These are phyloP conservation scores for Phaeophleospora eucalypticola DNA, from an alignment of 2,329 filamentous ascomycete species.

Conservation along the genomic window DNA sequence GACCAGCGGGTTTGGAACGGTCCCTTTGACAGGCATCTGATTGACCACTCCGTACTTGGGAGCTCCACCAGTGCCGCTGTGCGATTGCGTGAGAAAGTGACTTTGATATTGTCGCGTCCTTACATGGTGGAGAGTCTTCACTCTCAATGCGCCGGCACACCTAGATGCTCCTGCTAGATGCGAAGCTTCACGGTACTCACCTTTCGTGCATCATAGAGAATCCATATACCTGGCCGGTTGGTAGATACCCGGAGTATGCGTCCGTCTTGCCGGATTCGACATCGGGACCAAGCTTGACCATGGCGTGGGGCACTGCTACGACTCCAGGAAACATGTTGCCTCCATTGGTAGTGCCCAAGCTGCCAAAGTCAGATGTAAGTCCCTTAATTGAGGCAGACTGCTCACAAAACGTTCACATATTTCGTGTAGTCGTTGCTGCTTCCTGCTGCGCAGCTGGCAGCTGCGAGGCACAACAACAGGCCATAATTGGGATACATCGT, in stretches of 20 bases:
- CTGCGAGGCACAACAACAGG: too few relatives aligned
- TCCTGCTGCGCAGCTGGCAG: not conserved
- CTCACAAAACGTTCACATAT: conserved; percentile 44
- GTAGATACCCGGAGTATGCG: conserved; percentile 38
- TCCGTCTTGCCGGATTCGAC: conserved; percentile 28
- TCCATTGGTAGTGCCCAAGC: conserved; percentile 39
- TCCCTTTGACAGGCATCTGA: conserved; percentile 22
- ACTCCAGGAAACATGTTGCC: conserved; percentile 42
- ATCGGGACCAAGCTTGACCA: conserved; percentile 42
- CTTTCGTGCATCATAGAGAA: conserved; percentile 57
- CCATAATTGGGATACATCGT: too few relatives aligned
- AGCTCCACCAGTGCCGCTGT: conserved; percentile 63
- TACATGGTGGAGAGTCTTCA: too few relatives aligned
- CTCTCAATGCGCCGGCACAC: too few relatives aligned
- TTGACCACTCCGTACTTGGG: conserved; percentile 56
- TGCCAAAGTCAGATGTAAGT: conserved; percentile 6
- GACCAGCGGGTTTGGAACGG: conserved; percentile 18
- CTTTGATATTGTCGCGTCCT: too few relatives aligned
- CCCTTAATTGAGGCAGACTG: conserved; percentile 26
- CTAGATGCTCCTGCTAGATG: too few relatives aligned
- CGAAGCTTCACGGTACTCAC: too few relatives aligned
- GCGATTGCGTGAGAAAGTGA: too few relatives aligned
- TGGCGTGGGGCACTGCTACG: conserved; percentile 35
- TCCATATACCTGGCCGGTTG: conserved; percentile 23
- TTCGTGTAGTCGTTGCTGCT: conserved; percentile 29